Conservation (phyloP, 805 yeast genomes). For the Kodamaea neixiangensis region DNA sequence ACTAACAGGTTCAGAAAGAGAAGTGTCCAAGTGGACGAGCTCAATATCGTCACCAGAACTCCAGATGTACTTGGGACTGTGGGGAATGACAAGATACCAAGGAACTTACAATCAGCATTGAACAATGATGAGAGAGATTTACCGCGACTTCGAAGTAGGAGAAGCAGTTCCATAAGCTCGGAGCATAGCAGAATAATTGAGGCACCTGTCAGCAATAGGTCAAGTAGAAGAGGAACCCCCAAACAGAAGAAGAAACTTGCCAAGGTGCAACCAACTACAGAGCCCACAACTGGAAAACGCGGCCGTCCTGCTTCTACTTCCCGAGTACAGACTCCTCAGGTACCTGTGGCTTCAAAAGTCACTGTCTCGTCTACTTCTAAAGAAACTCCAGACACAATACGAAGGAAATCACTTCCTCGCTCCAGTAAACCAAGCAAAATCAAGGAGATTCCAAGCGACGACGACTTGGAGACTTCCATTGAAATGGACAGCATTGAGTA, state of each 20-base stretch:
- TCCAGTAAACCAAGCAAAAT: constrained; percentile 8
- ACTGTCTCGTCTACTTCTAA: not conserved
- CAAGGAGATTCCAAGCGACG: constrained; percentile 11
- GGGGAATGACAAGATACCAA: constrained; percentile 11
- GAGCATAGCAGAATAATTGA: not conserved
- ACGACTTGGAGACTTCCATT: constrained; percentile 8
- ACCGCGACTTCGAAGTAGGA: constrained; percentile 18
- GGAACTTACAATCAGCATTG: constrained; percentile 27
- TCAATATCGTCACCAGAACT: constrained; percentile 15
- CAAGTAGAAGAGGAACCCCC: not conserved
- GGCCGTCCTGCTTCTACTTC: not conserved
- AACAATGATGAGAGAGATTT: constrained; percentile 22
- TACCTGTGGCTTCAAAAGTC: not conserved
- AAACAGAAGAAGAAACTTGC: not conserved
- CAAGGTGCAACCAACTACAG: not conserved
- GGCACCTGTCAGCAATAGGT: not conserved
- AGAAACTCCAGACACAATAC: not conserved
- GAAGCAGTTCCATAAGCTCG: constrained; percentile 5
- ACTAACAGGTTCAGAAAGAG: constrained; percentile 22
- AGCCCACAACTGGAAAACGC: not conserved
- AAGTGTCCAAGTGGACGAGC: constrained; percentile 18
- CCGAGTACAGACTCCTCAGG: not conserved
- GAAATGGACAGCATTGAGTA: constrained; percentile 11
- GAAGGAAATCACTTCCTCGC: constrained; percentile 8
- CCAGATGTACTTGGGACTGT: constrained; percentile 1